Base-by-base conservation (phyloP, 2,329 filamentous ascomycete species). In the Penicillium brasilianum region DNA sequence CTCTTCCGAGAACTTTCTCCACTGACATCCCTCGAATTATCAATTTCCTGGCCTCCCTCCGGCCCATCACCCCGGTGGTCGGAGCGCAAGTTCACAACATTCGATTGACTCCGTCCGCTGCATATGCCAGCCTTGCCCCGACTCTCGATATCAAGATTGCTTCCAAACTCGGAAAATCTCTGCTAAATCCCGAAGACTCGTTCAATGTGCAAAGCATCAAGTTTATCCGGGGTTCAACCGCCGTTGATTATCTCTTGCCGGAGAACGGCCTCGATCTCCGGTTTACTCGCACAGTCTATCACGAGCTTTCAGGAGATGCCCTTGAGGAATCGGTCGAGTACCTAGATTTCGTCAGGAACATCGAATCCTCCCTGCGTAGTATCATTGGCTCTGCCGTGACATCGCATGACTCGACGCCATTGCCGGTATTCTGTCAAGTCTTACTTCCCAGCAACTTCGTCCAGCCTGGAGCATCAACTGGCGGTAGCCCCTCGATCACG, bases 211-310 rank as follows among this genome's bases (percentile, higher is more conserved):
- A 60, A 32, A 73, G 67, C 37, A 67, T 72, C 32, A 75, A 72
- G 48, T 69, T 71, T 1, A 63, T 78, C 34, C 32, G 74, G 6
- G 37, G 60, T n/a, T 70, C 74, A 32, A 73, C 63, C 54, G 71
- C 67, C 39, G 70, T 76, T 16, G 77, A 80, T 56, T 76, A 77
- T 60, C 68, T 80, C 32, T 67, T 80, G 14, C 77, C 77, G 1
- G 77, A 79, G 59, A 73, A 70, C 30, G 64, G 72, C 1, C 58
- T 76, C 34, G 77, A 80, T 59, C 68, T 80, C 43, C 77, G 77
- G 14, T 79, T 80, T 56, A 76, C 73, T 2, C 72, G 72, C 43
- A 74, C 65, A 16, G 51, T 75, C 20, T 70, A 72, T 50, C 70
- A 66, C 6, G 69, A 78, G 18, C 55, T 78, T 30, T 64, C 72